Percentiles rank a stretch among this genome's conserved stretches.
These are phyloP conservation scores for Rhizopogon parksii DNA, from an alignment of 1,284 basidiomycete genomes.

Conservation along the genomic window DNA sequence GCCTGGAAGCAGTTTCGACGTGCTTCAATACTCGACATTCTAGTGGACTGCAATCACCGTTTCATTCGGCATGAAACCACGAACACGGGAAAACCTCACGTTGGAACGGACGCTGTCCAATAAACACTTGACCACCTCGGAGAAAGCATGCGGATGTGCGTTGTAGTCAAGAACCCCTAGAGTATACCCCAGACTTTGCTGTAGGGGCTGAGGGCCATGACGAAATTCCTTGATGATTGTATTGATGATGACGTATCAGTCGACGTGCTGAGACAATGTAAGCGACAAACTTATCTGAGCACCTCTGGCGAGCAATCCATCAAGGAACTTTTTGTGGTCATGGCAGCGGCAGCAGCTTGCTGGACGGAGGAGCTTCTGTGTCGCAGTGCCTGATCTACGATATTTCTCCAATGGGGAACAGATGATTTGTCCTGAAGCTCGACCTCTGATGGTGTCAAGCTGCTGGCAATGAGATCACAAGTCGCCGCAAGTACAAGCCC, in stretches of 20 bases:
- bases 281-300: constrained; percentile 52
- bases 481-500: constrained; percentile 70
- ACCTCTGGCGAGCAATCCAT: constrained; percentile 58
- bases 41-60: constrained; percentile 34
- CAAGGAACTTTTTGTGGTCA: constrained; percentile 61
- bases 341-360: constrained; percentile 60
- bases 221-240: constrained; percentile 68
- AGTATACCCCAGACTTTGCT: constrained; percentile 74
- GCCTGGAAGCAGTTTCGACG: constrained; percentile 68
- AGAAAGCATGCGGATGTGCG: constrained; percentile 44
- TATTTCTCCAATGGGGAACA: constrained; percentile 55
- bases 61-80: constrained; percentile 17
- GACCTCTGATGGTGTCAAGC: constrained; percentile 54
- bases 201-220: constrained; percentile 46
- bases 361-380: constrained; percentile 65
- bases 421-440: constrained; percentile 32
- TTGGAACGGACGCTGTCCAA: constrained; percentile 49
- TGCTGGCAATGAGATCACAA: constrained; percentile 66
- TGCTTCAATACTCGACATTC: constrained; percentile 53
- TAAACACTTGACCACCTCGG: constrained; percentile 50
- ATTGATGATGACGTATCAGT: constrained; percentile 12
- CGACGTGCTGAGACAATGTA: constrained; percentile 8
- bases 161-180: constrained; percentile 70
- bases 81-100: constrained; percentile 35
- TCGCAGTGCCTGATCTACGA: constrained; percentile 70